phyloP scores from a whole-genome alignment of 2,329 filamentous ascomycete species.

The Xylaria sp. region DNA sequence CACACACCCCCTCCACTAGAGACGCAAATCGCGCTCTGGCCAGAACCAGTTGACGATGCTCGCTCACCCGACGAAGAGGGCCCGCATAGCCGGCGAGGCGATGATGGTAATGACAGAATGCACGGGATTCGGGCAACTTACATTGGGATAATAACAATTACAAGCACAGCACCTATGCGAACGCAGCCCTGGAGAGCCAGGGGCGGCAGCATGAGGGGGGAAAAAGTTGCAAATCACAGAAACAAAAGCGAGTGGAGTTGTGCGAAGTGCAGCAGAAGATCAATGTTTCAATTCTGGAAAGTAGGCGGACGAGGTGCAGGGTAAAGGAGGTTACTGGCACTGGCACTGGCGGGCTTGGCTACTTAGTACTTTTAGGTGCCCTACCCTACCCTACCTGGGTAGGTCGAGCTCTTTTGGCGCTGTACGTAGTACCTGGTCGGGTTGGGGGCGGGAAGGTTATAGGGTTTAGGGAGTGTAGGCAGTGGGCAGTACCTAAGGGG shows the following conservation, averaged over 20 bases:
- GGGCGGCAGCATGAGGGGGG: constrained; percentile 47
- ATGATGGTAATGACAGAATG: background rate
- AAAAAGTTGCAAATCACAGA: constrained; percentile 42
- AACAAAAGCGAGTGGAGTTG: constrained; percentile 52
- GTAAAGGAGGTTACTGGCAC: constrained; percentile 30
- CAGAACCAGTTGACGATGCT: constrained; percentile 32
- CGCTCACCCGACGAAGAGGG: constrained; percentile 11
- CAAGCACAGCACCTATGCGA: constrained; percentile 46
- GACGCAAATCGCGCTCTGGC: constrained; percentile 32
- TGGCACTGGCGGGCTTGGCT: constrained; percentile 5
- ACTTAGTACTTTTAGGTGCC: constrained; percentile 14
- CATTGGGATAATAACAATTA: constrained; percentile 40
- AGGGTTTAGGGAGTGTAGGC: too few relatives aligned
- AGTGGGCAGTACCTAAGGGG: background rate
- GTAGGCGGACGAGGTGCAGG: constrained; percentile 34
- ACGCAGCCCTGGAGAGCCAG: constrained; percentile 54
- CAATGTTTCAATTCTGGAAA: constrained; percentile 41
- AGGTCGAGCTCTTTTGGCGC: too few relatives aligned
- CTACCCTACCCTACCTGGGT: constrained; percentile 8
- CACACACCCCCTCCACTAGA: constrained; percentile 17
- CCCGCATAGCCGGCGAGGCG: constrained; percentile 4
- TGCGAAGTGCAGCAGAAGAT: constrained; percentile 45
- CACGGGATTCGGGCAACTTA: constrained; percentile 19
- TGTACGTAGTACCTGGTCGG: too few relatives aligned
- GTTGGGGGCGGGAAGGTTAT: too few relatives aligned